Evolutionary conservation across 148 eudicot genomes (phyloP), one percentile per base, ranked within the genome.

Genomic region (Fagopyrum esculentum): DNA sequence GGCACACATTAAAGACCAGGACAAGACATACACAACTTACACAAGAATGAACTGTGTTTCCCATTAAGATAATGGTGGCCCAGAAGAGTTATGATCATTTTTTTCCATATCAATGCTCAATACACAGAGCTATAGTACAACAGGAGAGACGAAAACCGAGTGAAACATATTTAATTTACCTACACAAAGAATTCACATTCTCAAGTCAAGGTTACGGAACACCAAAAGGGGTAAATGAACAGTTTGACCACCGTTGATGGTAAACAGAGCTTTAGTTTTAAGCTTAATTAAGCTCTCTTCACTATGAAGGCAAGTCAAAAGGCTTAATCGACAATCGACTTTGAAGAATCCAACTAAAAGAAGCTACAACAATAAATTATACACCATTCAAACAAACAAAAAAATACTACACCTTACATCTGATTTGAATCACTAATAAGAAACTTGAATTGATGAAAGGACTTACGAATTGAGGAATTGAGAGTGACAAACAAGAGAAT

Each of bases 391-490:
- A 35, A 5, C 71, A 66, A 35, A 5, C 29, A 17, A 29, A 19
- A 6, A 6, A 35, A 35, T 35, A 35, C 40, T 35, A 35, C 40
- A 35, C 40, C 40, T 35, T 35, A 2, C 47, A 66, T 46, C 13
- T 13, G 4, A 35, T 43, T 11, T 2, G n/a, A 61, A 61, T 29
- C 68, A 40, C 71, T 12, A 12, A 4, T 13, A 43, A 13, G 71
- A 40, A 66, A 43, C 68, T 35, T 15, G 71, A 66, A 40, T 17
- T 12, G 71, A 66, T 35, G 68, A 66, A 66, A 43, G 71, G 19
- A 84, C 98, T 77, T 81, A 93, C 98, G 79, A 61, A 82, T 93
- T 89, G 84, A 91, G 93, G 80, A 93, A 93, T 78, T 93, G 97
- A 72, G 97, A 81, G 77, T 93, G 98, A 71, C 97, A 93, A 77